Evolutionary conservation across 140 eudicot species (phyloP), one percentile per base, ranked within the genome.

Genomic region (Ambrosia hybrid): DNA sequence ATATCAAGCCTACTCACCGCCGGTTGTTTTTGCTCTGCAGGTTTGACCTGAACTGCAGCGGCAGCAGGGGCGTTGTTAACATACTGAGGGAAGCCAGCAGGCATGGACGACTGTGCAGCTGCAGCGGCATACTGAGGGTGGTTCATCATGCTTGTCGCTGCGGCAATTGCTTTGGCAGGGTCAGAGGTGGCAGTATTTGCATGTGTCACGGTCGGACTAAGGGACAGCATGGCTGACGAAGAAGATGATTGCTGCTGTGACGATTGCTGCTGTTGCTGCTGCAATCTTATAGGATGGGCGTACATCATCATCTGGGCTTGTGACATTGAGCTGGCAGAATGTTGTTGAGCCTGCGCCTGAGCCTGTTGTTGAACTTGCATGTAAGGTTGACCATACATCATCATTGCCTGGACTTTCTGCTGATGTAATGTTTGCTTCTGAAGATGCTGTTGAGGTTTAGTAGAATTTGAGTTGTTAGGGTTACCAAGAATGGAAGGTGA

Each of bases 11-110:
- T 61, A 88, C 96, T 88, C 78, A 94, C 97, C 99, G 36, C 94
- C 15, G 97, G 92, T 76, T 94, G 99, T 75, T 94, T 94, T 78
- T 94, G 99, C 81, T 94, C 99, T 0, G 92, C 81, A 3, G 95
- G 85, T 66, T 94, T 94, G 83, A 78, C 94, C 80, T 79, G 99
- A 60, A 87, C 97, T 1, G 87, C 57, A 38, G 71, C 70, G 0
- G 67, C 41, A 21, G 90, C 78, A 14, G 95, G 87, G 12, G 86
- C 83, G 9, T 80, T 74, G 38, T 88, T 91, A 34, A 70, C 92
- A 70, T 84, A 85, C 45, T 67, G 79, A 0, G 53, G 53, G n/a
- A 48, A 48, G 10, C 53, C 53, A 48, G 53, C 14, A 48, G 53
- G 53, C 53, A 48, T 48, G 3, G 53, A 10, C 3, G 53, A 48